A percentile compares a stretch with the other conserved stretches of the same genome.
phyloP scores from a whole-genome alignment of 2,329 filamentous ascomycete genomes.

The Escovopsis sp. region DNA sequence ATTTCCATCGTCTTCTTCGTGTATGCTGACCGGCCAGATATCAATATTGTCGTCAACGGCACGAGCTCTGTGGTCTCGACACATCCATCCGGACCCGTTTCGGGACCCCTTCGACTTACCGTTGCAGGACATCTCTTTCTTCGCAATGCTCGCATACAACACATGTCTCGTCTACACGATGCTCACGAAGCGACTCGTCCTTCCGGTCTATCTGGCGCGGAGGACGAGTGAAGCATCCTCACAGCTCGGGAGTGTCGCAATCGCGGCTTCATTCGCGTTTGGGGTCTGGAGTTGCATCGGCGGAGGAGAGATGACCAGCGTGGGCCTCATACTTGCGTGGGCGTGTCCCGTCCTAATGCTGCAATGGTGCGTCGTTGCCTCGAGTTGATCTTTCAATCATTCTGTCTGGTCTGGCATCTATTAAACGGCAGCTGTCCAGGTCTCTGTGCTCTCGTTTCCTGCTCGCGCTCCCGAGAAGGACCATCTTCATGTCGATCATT shows the following conservation, averaged over 20 bases:
- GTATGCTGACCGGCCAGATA: too few species aligned
- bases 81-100: too few species aligned
- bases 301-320: constrained; percentile 42
- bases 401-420: background rate
- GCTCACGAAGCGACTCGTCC: constrained; percentile 48
- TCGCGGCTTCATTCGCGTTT: background rate
- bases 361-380: constrained; percentile 7
- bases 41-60: too few species aligned
- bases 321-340: constrained; percentile 58
- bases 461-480: constrained; percentile 10
- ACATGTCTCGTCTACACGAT: constrained; percentile 54
- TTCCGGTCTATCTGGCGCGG: constrained; percentile 24
- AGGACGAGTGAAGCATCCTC: background rate
- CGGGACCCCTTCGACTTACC: constrained; percentile 40
- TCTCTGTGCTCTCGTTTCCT: constrained; percentile 1
- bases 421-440: background rate
- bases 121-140: constrained; percentile 62
- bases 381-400: too few species aligned
- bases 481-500: constrained; percentile 49
- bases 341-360: constrained; percentile 50
- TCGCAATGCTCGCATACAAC: constrained; percentile 62
- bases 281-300: background rate
- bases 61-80: too few species aligned
- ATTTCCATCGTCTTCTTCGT: too few species aligned
- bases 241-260: background rate